Evolutionary conservation across 2,329 filamentous ascomycete genomes (phyloP).

Genomic region (Botrytis deweyae): DNA sequence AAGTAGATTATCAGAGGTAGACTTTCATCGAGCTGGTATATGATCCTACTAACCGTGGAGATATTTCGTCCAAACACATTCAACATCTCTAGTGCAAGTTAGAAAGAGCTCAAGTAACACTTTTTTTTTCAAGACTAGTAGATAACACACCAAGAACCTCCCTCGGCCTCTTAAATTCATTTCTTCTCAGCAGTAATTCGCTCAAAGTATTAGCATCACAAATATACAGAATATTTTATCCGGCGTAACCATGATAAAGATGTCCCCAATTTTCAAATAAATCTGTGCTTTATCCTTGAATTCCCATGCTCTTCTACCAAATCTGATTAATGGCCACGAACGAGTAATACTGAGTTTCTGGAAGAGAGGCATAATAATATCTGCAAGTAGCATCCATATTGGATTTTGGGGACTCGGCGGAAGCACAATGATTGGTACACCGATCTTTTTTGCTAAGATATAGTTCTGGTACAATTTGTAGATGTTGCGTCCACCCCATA

Average conservation of each 20-base stretch:
- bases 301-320: background rate
- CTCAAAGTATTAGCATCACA: background rate
- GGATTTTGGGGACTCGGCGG: background rate
- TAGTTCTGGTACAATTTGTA: background rate
- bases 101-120: background rate
- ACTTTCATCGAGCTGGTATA: background rate
- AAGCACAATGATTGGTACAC: background rate
- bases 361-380: background rate
- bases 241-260: background rate
- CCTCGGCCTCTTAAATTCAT: background rate
- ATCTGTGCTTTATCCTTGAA: background rate
- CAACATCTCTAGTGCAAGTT: background rate
- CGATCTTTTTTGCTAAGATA: background rate
- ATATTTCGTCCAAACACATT: background rate
- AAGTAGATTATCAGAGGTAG: background rate
- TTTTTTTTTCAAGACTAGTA: background rate
- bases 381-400: background rate
- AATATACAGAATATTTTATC: background rate
- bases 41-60: background rate
- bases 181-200: background rate
- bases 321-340: background rate
- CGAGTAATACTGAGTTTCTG: background rate
- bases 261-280: background rate
- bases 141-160: background rate
- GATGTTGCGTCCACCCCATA: background rate